phyloP scores from a whole-genome alignment of 495 filamentous ascomycete genomes.

The Aspergillus egyptiacus region DNA sequence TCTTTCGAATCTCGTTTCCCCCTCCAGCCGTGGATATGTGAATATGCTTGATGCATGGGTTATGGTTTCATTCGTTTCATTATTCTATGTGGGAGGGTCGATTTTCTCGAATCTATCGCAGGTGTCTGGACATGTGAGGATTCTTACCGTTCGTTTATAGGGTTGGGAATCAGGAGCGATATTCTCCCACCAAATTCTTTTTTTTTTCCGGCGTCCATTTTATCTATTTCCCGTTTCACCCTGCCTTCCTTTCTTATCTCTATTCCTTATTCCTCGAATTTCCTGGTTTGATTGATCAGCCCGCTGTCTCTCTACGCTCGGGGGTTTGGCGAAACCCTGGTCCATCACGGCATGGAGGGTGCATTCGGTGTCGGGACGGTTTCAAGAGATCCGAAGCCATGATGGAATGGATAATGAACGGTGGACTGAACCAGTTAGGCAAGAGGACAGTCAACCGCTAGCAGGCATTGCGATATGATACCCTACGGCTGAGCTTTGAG shows the following conservation, averaged over 20 bases:
- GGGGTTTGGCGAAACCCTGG: slow-evolving; percentile 1
- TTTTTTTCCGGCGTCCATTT: slow-evolving; percentile 10
- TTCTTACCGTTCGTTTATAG: slow-evolving; percentile 15
- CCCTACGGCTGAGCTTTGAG: slow-evolving; percentile 43
- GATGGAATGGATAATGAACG: slow-evolving; percentile 4
- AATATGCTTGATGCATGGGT: slow-evolving; percentile 24
- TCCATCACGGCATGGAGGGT: too few relatives aligned
- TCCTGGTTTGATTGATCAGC: slow-evolving; percentile 20
- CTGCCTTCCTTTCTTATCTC: slow-evolving; percentile 1
- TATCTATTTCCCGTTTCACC: slow-evolving; percentile 5
- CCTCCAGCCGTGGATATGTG: slow-evolving; percentile 12
- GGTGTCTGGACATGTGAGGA: slow-evolving; percentile 20
- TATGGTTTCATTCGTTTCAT: slow-evolving; percentile 18
- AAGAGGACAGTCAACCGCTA: slow-evolving; percentile 43
- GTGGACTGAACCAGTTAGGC: slow-evolving; percentile 3
- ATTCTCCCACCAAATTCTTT: not conserved
- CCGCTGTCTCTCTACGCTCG: not conserved
- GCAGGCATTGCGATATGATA: slow-evolving; percentile 49
- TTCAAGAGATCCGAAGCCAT: too few relatives aligned
- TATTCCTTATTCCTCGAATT: slow-evolving; percentile 7
- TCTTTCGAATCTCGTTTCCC: slow-evolving; percentile 6
- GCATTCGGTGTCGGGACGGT: too few relatives aligned
- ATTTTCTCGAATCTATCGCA: slow-evolving; percentile 16
- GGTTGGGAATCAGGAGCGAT: slow-evolving; percentile 11
- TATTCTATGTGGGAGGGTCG: slow-evolving; percentile 15